These are phyloP conservation scores for Artomyces pyxidatus DNA, from an alignment of 768 basidiomycete species.

Conservation along the genomic window DNA sequence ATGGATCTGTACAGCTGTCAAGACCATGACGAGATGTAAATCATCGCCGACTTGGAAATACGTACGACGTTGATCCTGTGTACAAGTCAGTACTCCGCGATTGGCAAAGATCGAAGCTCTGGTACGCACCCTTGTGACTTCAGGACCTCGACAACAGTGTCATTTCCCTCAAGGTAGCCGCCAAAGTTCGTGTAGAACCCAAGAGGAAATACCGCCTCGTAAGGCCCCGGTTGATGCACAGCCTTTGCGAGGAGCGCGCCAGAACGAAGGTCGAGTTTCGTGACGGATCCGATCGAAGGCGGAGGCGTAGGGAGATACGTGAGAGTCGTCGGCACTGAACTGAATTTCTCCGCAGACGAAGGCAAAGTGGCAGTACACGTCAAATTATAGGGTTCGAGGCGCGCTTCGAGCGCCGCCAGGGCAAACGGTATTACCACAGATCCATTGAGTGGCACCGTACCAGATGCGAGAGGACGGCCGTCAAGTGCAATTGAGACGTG, in stretches of 20 bases:
- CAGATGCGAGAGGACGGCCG: conserved; percentile 15
- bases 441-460: conserved; percentile 30
- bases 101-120: neutral
- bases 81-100: conserved; percentile 13
- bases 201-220: conserved; percentile 48
- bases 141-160: conserved; percentile 44
- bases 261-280: conserved; percentile 40
- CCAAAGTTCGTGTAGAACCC: conserved; percentile 68
- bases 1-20: conserved; percentile 40
- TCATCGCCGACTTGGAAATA: neutral
- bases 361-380: conserved; percentile 25
- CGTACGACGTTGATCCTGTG: conserved; percentile 32
- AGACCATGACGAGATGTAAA: neutral
- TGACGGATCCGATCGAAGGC: conserved; percentile 29
- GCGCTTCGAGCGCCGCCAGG: conserved; percentile 22
- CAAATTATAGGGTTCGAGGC: conserved; percentile 24
- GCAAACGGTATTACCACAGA: conserved; percentile 30
- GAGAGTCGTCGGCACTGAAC: conserved; percentile 22
- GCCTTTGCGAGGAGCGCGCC: conserved; percentile 36
- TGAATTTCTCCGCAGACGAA: conserved; percentile 24
- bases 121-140: conserved; percentile 43
- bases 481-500: conserved; percentile 26
- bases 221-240: conserved; percentile 15
- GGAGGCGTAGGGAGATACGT: conserved; percentile 33
- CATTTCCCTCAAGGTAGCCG: conserved; percentile 42